A percentile compares a stretch with the other conserved stretches of the same genome.
Evolutionary conservation across 2,329 filamentous ascomycete species (phyloP).

Genomic region (Verticillium longisporum): DNA sequence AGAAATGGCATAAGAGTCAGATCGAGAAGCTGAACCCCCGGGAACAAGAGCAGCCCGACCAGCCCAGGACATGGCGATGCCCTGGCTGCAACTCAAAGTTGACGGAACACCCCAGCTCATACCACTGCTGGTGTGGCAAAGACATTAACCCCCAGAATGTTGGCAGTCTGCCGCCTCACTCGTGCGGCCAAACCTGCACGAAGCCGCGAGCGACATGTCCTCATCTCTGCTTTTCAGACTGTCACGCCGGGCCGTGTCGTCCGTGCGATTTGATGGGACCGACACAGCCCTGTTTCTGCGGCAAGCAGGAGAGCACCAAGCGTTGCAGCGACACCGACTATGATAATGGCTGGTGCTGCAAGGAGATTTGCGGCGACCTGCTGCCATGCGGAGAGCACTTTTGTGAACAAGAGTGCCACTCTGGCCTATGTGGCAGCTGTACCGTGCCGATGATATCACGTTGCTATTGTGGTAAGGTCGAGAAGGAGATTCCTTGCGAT

Average conservation of each 20-base stretch:
- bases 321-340: slow-evolving; percentile 83
- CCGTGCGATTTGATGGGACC: slow-evolving; percentile 83
- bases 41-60: slow-evolving; percentile 42
- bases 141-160: slow-evolving; percentile 71
- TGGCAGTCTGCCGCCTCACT: slow-evolving; percentile 77
- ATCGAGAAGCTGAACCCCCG: slow-evolving; percentile 38
- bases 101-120: slow-evolving; percentile 63
- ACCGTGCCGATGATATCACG: slow-evolving; percentile 63
- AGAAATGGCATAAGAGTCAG: slow-evolving; percentile 84
- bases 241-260: slow-evolving; percentile 88
- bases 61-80: slow-evolving; percentile 67
- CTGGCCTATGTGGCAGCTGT: slow-evolving; percentile 80
- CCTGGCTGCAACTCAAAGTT: slow-evolving; percentile 87
- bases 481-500: slow-evolving; percentile 67
- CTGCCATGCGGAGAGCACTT: slow-evolving; percentile 81
- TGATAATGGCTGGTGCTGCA: slow-evolving; percentile 82
- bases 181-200: slow-evolving; percentile 88
- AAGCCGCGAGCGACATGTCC: slow-evolving; percentile 72
- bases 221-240: slow-evolving; percentile 78
- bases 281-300: slow-evolving; percentile 78
- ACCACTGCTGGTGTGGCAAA: slow-evolving; percentile 93
- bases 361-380: slow-evolving; percentile 70
- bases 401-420: slow-evolving; percentile 70
- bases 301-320: slow-evolving; percentile 64
- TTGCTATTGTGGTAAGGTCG: slow-evolving; percentile 82